Evolutionary conservation across 1,284 basidiomycete genomes (phyloP).

Genomic region (Lignosus rhinocerotis): DNA sequence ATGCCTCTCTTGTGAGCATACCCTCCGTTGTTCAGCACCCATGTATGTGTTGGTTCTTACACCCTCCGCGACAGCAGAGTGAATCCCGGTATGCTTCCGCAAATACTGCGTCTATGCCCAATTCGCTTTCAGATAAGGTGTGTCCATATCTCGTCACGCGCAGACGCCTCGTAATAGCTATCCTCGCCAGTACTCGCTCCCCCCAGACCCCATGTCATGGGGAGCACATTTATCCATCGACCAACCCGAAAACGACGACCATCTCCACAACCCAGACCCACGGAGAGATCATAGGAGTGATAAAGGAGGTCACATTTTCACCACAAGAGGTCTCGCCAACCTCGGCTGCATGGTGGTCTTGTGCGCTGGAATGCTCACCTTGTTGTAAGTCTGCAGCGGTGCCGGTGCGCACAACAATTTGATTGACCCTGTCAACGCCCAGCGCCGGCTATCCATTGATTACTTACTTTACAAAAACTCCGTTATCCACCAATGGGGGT

Average conservation of each 20-base stretch:
- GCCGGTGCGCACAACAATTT: background rate
- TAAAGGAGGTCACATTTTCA: constrained; percentile 66
- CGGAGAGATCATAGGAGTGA: constrained; percentile 68
- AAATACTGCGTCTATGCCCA: constrained; percentile 24
- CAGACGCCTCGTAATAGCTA: background rate
- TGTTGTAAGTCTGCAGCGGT: constrained; percentile 64
- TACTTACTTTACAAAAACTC: constrained; percentile 58
- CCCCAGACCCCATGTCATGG: constrained; percentile 73
- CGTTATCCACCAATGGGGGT: constrained; percentile 57
- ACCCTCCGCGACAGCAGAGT: constrained; percentile 34
- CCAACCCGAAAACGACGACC: constrained; percentile 65
- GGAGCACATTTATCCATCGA: constrained; percentile 63
- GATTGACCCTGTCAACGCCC: background rate
- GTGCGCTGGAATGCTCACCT: constrained; percentile 56
- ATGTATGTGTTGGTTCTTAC: background rate
- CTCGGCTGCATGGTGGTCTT: constrained; percentile 76
- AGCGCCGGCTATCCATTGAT: constrained; percentile 85
- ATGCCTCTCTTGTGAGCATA: constrained; percentile 43
- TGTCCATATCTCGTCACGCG: background rate
- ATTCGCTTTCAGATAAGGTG: constrained; percentile 42
- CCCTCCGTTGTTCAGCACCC: constrained; percentile 2
- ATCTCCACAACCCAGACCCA: constrained; percentile 78
- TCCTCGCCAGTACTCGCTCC: constrained; percentile 65
- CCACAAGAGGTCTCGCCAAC: constrained; percentile 72
- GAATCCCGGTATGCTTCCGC: constrained; percentile 45